Evolutionary conservation across 2,329 filamentous ascomycete genomes (phyloP).

Genomic region (Fusarium abutilonis): DNA sequence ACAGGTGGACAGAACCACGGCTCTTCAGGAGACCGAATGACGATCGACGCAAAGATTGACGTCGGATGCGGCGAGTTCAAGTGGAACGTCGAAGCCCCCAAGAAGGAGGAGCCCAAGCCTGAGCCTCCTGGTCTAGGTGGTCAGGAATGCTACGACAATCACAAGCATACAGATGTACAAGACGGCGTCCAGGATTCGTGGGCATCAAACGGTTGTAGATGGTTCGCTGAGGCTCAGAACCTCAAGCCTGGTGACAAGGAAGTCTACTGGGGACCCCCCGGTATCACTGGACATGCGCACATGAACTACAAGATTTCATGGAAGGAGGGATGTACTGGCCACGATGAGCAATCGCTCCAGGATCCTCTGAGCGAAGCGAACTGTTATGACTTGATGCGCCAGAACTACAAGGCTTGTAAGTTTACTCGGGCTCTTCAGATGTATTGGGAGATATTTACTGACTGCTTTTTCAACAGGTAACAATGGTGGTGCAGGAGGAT

Average conservation of each 20-base stretch:
- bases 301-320: conserved; percentile 6
- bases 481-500: conserved; percentile 6
- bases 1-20: conserved; percentile 9
- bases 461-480: background rate
- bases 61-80: conserved; percentile 14
- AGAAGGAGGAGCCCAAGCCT: background rate
- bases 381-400: background rate
- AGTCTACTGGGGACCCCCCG: conserved; percentile 2
- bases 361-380: background rate
- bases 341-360: background rate
- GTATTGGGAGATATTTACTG: background rate
- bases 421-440: background rate
- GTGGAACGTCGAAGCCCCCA: conserved; percentile 1
- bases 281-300: background rate
- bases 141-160: background rate
- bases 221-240: background rate
- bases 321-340: background rate
- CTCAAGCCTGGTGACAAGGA: conserved; percentile 3
- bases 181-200: background rate
- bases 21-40: conserved; percentile 2
- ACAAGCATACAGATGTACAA: background rate
- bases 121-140: background rate
- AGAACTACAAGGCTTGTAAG: conserved; percentile 2
- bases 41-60: conserved; percentile 9
- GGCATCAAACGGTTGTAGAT: background rate